Conservation (phyloP, 441 rosid species). For the Erysimum cheiri region DNA sequence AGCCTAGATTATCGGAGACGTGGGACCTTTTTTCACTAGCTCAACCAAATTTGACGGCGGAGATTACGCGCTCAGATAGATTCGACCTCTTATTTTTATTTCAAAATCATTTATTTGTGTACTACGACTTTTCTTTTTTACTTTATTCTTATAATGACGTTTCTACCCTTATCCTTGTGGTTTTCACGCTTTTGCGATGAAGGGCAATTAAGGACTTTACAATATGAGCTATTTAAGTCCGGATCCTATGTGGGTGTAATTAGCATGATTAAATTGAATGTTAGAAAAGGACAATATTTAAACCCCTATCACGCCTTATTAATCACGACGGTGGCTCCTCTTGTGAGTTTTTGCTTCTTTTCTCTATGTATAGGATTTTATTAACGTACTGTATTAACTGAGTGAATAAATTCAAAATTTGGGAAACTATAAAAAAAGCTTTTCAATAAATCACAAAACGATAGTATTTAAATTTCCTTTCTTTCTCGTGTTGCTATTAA, state of each 20-base stretch:
- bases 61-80: slow-evolving; percentile 45
- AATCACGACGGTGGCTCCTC: slow-evolving; percentile 51
- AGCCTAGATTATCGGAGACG: background rate
- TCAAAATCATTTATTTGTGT: background rate
- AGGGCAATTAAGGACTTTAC: slow-evolving; percentile 21
- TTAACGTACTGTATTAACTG: background rate
- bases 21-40: slow-evolving; percentile 34
- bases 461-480: background rate
- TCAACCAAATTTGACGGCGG: slow-evolving; percentile 51
- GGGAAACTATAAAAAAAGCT: background rate
- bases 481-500: slow-evolving; percentile 22
- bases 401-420: slow-evolving; percentile 25
- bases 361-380: background rate
- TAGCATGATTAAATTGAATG: slow-evolving; percentile 49
- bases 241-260: slow-evolving; percentile 34
- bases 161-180: slow-evolving; percentile 14
- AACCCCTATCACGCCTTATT: slow-evolving; percentile 46
- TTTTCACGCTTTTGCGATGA: background rate
- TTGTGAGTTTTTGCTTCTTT: background rate
- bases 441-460: slow-evolving; percentile 8
- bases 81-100: slow-evolving; percentile 4
- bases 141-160: slow-evolving; percentile 21
- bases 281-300: slow-evolving; percentile 44
- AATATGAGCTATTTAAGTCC: background rate
- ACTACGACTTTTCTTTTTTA: background rate